A percentile compares a stretch with the other conserved stretches of the same genome.
These are phyloP conservation scores for Phialophora chinensis DNA, from an alignment of 2,329 filamentous ascomycete genomes.

Conservation along the genomic window DNA sequence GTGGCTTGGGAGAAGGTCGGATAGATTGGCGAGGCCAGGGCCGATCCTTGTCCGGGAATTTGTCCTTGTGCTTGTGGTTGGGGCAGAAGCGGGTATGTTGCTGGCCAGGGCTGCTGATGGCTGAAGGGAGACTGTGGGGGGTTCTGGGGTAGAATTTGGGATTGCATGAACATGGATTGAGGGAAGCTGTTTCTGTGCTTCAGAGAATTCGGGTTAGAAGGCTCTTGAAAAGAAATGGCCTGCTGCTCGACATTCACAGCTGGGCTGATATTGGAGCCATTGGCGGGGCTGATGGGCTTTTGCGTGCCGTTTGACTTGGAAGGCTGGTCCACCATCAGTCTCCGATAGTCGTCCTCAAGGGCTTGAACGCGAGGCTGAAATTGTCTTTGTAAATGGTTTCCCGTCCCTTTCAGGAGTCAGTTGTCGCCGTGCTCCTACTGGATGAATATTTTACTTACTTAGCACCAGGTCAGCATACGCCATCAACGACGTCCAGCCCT, in stretches of 20 bases:
- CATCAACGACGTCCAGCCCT: conserved; percentile 39
- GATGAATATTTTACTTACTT: conserved; percentile 21
- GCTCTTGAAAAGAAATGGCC: conserved; percentile 12
- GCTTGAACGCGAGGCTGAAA: conserved; percentile 37
- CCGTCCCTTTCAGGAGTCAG: conserved; percentile 29
- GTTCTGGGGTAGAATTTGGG: conserved; percentile 18
- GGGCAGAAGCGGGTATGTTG: conserved; percentile 23
- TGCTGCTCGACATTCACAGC: conserved; percentile 17
- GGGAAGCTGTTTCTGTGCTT: conserved; percentile 23
- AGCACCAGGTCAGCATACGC: conserved; percentile 39
- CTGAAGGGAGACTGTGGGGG: conserved; percentile 24
- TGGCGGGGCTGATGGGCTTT: conserved; percentile 18
- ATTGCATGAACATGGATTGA: conserved; percentile 26
- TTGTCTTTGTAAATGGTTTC: conserved; percentile 35
- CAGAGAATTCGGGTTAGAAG: conserved; percentile 4
- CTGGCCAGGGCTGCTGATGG: conserved; percentile 19
- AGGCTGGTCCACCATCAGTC: conserved; percentile 28
- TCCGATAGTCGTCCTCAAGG: conserved; percentile 36
- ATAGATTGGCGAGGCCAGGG: conserved; percentile 28
- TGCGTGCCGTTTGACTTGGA: conserved; percentile 14
- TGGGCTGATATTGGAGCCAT: conserved; percentile 10
- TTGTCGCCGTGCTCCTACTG: neutral
- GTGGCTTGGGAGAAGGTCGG: conserved; percentile 19
- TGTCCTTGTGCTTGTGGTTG: conserved; percentile 21
- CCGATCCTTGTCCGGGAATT: conserved; percentile 12